A percentile compares a stretch with the other conserved stretches of the same genome.
Conservation (phyloP, 2,329 filamentous ascomycete species). For the Sporothrix curviconia region DNA sequence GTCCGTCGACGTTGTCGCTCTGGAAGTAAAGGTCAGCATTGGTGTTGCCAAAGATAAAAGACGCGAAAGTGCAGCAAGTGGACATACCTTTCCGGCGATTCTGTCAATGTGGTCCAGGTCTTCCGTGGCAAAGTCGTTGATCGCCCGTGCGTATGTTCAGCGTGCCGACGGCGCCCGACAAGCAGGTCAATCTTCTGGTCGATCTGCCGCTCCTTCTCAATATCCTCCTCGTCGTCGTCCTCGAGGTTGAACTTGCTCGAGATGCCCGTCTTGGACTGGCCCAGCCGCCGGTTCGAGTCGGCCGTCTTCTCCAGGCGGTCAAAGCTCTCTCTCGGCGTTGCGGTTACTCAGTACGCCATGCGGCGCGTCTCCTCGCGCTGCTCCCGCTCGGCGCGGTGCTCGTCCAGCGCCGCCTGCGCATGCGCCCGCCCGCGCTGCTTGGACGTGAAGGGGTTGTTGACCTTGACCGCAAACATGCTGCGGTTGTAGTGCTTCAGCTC, state of each 20-base stretch:
- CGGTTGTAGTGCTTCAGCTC: conserved; percentile 81
- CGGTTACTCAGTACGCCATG: conserved; percentile 25
- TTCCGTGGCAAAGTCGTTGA: conserved; percentile 52
- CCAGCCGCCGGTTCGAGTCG: conserved; percentile 50
- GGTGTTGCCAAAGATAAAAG: not conserved
- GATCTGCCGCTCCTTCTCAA: conserved; percentile 38
- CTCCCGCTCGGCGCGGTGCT: conserved; percentile 59
- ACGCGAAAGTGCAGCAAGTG: not conserved
- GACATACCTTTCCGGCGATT: conserved; percentile 67
- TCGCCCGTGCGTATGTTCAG: conserved; percentile 49
- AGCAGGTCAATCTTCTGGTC: conserved; percentile 55
- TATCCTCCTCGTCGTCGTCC: conserved; percentile 22
- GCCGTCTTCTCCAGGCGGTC: conserved; percentile 54
- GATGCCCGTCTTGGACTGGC: conserved; percentile 29
- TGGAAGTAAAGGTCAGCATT: conserved; percentile 27
- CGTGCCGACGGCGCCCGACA: conserved; percentile 62
- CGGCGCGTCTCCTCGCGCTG: conserved; percentile 53
- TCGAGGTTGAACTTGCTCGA: conserved; percentile 21
- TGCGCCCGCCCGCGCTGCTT: conserved; percentile 56
- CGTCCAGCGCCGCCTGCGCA: conserved; percentile 63
- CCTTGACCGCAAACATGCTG: conserved; percentile 84
- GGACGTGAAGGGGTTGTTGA: conserved; percentile 69
- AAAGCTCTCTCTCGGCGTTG: conserved; percentile 43
- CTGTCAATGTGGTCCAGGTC: conserved; percentile 65
- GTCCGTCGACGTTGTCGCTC: conserved; percentile 79